Evolutionary conservation across 2,329 filamentous ascomycete genomes (phyloP), one percentile per base, ranked within the genome.

Genomic region (Alternaria metachromatica): DNA sequence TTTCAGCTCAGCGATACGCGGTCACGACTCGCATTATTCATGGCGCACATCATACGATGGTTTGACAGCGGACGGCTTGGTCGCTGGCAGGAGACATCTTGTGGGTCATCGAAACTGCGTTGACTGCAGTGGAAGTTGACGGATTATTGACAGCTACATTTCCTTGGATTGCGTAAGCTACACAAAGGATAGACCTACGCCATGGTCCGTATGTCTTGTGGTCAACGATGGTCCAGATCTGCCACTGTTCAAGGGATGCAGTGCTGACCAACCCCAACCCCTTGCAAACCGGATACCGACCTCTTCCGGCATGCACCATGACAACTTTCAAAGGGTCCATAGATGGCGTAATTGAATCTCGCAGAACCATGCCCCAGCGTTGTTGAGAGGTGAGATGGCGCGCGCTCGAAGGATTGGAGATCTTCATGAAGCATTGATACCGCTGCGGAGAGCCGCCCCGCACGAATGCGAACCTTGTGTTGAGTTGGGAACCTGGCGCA

Each of bases 391-490:
- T 28, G 26, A 44, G 25, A 18, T 44, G 25, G 53, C 41, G 26
- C 43, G 43, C 53, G 25, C 37, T 21, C 41, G 43, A 46, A 30
- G 43, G 28, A 48, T 23, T 48, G 26, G 15, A 9, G 26, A 56
- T 56, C 43, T 33, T 56, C 25, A 23, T 21, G 54, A 23, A 56
- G 54, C 43, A 46, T 20, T 33, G 43, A 53, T 53, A 33, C 49
- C 28, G 28, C 44, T 46, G 43, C 43, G 54, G 54, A 56, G 54
- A 56, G 54, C 54, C 54, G 54, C 54, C 25, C 26, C 43, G n/a
- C 37, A 25, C 23, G 37, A 30, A 55, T 45, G 37, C 25, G 23
- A 55, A 45, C 49, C 28, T 33, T 51, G 49, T 37, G 20, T 37
- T 23, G 49, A 11, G 49, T 37, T 37, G 30, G 5, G 20, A 6